Conservation (phyloP, 2,329 filamentous ascomycete species). For the Trichoderma arundinaceum region DNA sequence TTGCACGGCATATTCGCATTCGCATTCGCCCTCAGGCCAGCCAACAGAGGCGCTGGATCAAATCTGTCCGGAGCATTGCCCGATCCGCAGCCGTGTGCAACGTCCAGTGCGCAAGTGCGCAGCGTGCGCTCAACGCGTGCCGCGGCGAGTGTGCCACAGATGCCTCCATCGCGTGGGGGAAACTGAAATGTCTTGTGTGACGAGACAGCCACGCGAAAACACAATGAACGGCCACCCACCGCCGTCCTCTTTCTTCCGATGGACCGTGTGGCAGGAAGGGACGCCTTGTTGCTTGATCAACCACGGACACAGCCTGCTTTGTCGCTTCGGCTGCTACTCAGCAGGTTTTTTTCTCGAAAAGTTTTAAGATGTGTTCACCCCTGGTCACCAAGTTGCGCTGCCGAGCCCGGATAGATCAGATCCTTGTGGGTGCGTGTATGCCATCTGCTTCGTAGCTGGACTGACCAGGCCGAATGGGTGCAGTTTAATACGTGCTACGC, state of each 20-base stretch:
- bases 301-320: neutral
- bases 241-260: constrained; percentile 12
- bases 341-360: neutral
- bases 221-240: constrained; percentile 20
- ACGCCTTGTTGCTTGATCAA: neutral
- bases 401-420: constrained; percentile 24
- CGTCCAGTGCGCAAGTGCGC: neutral
- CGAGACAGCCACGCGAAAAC: constrained; percentile 28
- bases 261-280: neutral
- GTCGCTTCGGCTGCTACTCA: neutral
- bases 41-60: neutral
- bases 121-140: neutral
- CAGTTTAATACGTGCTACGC: constrained; percentile 31
- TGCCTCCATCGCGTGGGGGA: constrained; percentile 21
- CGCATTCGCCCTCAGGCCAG: neutral
- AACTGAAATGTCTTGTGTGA: constrained; percentile 16
- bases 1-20: neutral
- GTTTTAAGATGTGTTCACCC: constrained; percentile 6
- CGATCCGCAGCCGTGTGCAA: neutral
- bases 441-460: constrained; percentile 12
- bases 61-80: neutral
- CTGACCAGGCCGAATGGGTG: constrained; percentile 8
- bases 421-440: constrained; percentile 6
- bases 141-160: neutral
- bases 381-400: constrained; percentile 31